Conservation (phyloP, 163 green algal species). For the Scenedesmus sp. region DNA sequence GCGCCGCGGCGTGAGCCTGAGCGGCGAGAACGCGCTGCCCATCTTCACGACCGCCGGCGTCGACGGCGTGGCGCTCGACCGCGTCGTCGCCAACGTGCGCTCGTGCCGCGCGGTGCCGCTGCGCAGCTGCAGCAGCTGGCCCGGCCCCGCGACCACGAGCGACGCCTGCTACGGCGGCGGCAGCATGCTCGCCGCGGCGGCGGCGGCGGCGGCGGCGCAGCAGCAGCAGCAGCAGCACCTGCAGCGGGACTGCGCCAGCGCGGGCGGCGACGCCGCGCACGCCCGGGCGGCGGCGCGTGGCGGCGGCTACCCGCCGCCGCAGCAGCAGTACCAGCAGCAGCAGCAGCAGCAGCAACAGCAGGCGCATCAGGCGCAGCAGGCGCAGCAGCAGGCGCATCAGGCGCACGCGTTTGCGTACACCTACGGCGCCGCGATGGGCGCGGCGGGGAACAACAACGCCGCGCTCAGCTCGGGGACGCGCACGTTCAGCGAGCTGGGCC, state of each 20-base stretch:
- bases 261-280: not conserved
- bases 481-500: constrained; percentile 29
- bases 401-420: too few species aligned
- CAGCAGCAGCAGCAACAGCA: constrained; percentile 14
- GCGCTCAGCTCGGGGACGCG: not conserved
- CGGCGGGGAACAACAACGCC: not conserved
- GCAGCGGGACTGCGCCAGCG: not conserved
- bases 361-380: not conserved
- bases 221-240: not conserved
- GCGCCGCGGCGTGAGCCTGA: constrained; percentile 58
- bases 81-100: constrained; percentile 81
- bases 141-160: constrained; percentile 12
- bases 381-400: constrained; percentile 37
- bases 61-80: constrained; percentile 74
- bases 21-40: constrained; percentile 78
- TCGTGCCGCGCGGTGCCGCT: constrained; percentile 11
- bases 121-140: constrained; percentile 35
- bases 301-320: not conserved
- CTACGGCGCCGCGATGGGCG: constrained; percentile 4
- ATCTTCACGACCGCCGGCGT: constrained; percentile 64
- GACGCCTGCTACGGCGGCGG: not conserved
- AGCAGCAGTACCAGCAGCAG: constrained; percentile 14
- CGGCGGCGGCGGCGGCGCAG: constrained; percentile 22
- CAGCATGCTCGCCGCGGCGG: not conserved
- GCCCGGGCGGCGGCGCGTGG: not conserved